These are phyloP conservation scores for Calonectria crousiana DNA, from an alignment of 2,329 filamentous ascomycete species.

Conservation along the genomic window DNA sequence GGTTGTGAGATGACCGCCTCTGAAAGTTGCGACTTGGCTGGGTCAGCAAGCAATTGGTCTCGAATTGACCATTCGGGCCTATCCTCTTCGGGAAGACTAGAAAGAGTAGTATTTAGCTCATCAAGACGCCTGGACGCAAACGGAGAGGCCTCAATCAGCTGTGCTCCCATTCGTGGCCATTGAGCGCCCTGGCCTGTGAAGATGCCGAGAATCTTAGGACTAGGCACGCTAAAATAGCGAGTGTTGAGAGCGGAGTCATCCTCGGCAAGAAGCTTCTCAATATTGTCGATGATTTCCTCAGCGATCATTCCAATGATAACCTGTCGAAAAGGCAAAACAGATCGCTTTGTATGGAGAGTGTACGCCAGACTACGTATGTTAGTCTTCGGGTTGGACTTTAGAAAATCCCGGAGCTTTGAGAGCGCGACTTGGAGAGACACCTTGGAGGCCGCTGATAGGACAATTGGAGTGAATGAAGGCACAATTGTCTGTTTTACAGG, in stretches of 20 bases:
- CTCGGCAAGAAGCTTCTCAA: slow-evolving; percentile 37
- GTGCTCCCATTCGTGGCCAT: slow-evolving; percentile 48
- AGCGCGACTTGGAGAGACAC: not conserved
- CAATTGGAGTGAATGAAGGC: slow-evolving; percentile 1
- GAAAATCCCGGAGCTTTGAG: not conserved
- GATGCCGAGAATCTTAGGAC: slow-evolving; percentile 40
- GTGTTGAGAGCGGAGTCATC: slow-evolving; percentile 7
- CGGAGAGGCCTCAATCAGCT: slow-evolving; percentile 30
- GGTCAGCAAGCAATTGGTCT: slow-evolving; percentile 3
- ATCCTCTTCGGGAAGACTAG: slow-evolving; percentile 33
- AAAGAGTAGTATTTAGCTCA: slow-evolving; percentile 39
- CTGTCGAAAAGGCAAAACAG: not conserved
- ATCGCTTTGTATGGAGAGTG: not conserved
- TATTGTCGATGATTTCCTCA: slow-evolving; percentile 16
- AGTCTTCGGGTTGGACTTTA: not conserved
- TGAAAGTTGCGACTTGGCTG: not conserved
- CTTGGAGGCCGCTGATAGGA: slow-evolving; percentile 19
- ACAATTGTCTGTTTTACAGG: not conserved
- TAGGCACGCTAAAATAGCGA: not conserved
- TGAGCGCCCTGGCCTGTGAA: slow-evolving; percentile 53
- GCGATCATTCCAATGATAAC: not conserved
- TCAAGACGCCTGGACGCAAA: slow-evolving; percentile 23
- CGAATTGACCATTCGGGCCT: slow-evolving; percentile 40
- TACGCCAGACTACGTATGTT: not conserved
- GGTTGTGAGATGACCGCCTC: no score